Evolutionary conservation across 306 rosid genomes (phyloP).

Genomic region (Cicer chorassanicum): DNA sequence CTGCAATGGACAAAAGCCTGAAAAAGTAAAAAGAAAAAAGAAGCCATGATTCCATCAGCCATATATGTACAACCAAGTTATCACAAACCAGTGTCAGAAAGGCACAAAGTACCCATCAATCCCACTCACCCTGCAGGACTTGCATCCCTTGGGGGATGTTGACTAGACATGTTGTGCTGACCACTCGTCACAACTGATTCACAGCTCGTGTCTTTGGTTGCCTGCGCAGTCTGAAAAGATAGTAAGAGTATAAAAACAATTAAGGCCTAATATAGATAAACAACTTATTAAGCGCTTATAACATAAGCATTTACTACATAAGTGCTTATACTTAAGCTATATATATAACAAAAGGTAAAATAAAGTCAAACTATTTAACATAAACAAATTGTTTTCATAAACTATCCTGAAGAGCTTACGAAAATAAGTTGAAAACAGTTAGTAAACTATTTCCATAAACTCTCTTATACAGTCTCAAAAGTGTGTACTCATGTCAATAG

Average conservation of each 20-base stretch:
- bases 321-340: no score
- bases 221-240: slow-evolving; percentile 70
- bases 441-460: no score
- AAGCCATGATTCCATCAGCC: slow-evolving; percentile 53
- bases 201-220: slow-evolving; percentile 93
- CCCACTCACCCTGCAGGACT: slow-evolving; percentile 99
- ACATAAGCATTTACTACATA: no score
- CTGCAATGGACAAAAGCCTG: slow-evolving; percentile 99
- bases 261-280: no score
- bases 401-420: no score
- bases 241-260: background rate
- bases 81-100: slow-evolving; percentile 54
- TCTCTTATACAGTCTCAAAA: no score
- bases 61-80: slow-evolving; percentile 49
- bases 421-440: no score
- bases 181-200: slow-evolving; percentile 95
- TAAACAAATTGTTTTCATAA: no score
- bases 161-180: slow-evolving; percentile 87
- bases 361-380: no score
- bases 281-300: no score
- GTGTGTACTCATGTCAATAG: no score
- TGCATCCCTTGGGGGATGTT: slow-evolving; percentile 99
- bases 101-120: slow-evolving; percentile 67
- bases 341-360: no score
- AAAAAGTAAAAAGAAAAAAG: slow-evolving; percentile 49